A percentile compares a stretch with the other conserved stretches of the same genome.
phyloP scores from a whole-genome alignment of 176 grass and related monocot species.

The Aegilops bicornis region DNA sequence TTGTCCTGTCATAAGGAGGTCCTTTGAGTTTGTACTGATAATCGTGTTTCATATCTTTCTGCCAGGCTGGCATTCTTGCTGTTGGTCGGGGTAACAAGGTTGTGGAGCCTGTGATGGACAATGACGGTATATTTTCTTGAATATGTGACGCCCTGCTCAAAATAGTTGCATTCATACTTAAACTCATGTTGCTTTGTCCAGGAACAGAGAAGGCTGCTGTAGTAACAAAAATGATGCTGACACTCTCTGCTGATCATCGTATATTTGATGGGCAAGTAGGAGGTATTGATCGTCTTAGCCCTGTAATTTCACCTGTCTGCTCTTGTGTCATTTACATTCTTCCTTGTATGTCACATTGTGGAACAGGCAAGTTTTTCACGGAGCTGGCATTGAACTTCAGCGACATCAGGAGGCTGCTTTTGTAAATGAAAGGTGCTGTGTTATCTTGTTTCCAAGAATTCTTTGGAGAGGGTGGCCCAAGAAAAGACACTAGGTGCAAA shows the following conservation, averaged over 20 bases:
- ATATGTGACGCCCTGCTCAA: constrained; percentile 1
- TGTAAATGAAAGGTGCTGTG: constrained; percentile 50
- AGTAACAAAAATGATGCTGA: constrained; percentile 89
- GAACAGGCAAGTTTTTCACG: constrained; percentile 74
- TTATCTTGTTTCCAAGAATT: constrained; percentile 34
- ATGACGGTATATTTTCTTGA: constrained; percentile 61
- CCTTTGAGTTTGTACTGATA: constrained; percentile 12
- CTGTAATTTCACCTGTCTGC: constrained; percentile 5
- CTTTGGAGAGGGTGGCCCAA: constrained; percentile 11
- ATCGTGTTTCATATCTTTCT: constrained; percentile 20
- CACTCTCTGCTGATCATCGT: constrained; percentile 88
- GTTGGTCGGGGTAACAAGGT: constrained; percentile 82
- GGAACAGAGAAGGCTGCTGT: constrained; percentile 68
- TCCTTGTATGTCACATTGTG: neutral
- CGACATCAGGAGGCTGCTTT: constrained; percentile 72
- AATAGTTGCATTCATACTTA: constrained; percentile 23
- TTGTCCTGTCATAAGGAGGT: constrained; percentile 8
- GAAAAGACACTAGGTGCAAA: constrained; percentile 19
- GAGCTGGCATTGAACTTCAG: constrained; percentile 75
- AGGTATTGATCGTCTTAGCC: constrained; percentile 45
- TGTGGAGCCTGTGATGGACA: constrained; percentile 78
- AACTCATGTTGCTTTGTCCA: constrained; percentile 32
- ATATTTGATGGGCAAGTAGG: constrained; percentile 86
- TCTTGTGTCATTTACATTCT: neutral
- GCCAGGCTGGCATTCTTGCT: constrained; percentile 83